phyloP scores from a whole-genome alignment of 2,329 filamentous ascomycete genomes.

The Plenodomus tracheiphilus region DNA sequence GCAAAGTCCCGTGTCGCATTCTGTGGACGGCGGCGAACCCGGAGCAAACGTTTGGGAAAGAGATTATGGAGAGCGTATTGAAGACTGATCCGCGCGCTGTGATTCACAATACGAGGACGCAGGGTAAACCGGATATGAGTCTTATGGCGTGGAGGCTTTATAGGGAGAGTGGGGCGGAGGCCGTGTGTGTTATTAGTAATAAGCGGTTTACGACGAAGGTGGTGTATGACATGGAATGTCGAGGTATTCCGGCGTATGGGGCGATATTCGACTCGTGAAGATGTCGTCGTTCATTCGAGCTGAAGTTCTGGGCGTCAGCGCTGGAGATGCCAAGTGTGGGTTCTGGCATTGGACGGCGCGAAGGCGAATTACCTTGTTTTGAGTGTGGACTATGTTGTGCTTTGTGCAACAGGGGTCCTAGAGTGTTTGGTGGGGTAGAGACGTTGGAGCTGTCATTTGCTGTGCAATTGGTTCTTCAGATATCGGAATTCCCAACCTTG shows the following conservation, averaged over 20 bases:
- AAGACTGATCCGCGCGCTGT: conserved; percentile 65
- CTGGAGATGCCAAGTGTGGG: no score
- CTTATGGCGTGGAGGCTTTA: conserved; percentile 60
- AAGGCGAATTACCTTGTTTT: no score
- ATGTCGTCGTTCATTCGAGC: background rate
- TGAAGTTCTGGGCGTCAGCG: background rate
- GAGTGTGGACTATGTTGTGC: no score
- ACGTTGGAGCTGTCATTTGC: no score
- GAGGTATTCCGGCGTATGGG: conserved; percentile 70
- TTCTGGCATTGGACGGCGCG: no score
- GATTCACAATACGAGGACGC: conserved; percentile 67
- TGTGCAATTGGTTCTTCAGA: no score
- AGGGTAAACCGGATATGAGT: conserved; percentile 66
- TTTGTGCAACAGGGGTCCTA: no score
- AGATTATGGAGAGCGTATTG: conserved; percentile 62
- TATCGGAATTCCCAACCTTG: no score
- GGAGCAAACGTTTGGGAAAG: conserved; percentile 65
- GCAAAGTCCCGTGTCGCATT: conserved; percentile 59
- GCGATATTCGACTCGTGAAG: conserved; percentile 71
- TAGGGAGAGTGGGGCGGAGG: conserved; percentile 61
- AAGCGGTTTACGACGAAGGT: conserved; percentile 69
- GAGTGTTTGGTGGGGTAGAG: no score
- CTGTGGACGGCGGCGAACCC: conserved; percentile 73
- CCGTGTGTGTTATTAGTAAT: conserved; percentile 75
- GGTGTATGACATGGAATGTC: conserved; percentile 69